Base-by-base conservation (phyloP, 2,329 filamentous ascomycete species). In the Colletotrichum sp. region DNA sequence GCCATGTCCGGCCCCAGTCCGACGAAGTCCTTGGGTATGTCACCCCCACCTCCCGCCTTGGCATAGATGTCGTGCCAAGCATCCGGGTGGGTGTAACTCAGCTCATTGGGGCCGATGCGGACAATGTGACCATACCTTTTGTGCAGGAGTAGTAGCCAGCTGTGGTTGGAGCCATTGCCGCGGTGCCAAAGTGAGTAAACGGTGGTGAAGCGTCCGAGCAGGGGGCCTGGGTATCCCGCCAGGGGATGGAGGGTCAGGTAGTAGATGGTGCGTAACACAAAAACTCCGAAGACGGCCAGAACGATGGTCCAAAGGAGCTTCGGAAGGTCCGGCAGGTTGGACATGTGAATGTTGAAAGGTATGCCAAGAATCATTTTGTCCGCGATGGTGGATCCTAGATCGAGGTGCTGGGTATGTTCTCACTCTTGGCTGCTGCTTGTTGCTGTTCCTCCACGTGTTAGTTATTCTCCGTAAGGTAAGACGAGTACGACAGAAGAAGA, bases 1-100 rank as follows among this genome's bases (percentile, higher is more conserved):
- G 69, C 81, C 79, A 76, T 83, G 82, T 32, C 82, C 75, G 68
- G 81, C 78, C 77, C 84, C 82, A 76, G 69, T 68, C 84, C 82
- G 73, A 80, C 77, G 39, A 82, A 79, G 32, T 82, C 78, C 21
- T 80, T 78, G 39, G 73, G 73, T 44, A 52, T 81, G 78, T 24
- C 77, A 69, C 67, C 77, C n/a, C 26, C 77, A 21, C 64, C 65
- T 52, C 71, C 77, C 34, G 71, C 57, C 64, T 69, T 76, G 57
- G 73, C 69, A 44, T 74, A 78, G 59, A 79, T 79, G 67, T 78
- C 76, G 24, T 78, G 75, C 76, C 76, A 78, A 32, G 76, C 76
- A 24, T 72, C 76, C 18, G 71, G 74, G 34, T 78, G 71, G 28
- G 55, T 76, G 74, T 77, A 78, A 71, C 74, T 77, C 34, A 78